Conservation (phyloP, 2,329 filamentous ascomycete species). For the Chrysosporium queenslandicum region DNA sequence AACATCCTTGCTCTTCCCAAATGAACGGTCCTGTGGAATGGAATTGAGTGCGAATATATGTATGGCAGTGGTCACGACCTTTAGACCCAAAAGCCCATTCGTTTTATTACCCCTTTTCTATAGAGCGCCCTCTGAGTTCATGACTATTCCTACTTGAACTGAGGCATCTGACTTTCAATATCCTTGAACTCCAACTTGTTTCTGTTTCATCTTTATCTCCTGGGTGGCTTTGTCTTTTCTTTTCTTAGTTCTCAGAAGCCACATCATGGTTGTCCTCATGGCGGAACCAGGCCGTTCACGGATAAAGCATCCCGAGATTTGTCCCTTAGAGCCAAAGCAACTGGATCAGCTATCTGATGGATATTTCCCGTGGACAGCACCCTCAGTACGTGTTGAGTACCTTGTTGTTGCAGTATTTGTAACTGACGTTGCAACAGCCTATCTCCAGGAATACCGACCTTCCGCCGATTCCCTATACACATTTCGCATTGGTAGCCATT, state of each 20-base stretch:
- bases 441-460: background rate
- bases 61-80: background rate
- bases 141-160: background rate
- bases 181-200: background rate
- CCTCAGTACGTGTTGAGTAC: background rate
- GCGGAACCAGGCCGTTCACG: background rate
- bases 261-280: slow-evolving; percentile 2
- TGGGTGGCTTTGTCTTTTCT: background rate
- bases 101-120: background rate
- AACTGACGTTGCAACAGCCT: slow-evolving; percentile 5
- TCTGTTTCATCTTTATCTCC: background rate
- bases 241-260: background rate
- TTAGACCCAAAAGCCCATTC: background rate
- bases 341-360: background rate
- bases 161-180: no score
- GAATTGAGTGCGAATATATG: background rate
- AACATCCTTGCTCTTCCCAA: slow-evolving; percentile 6
- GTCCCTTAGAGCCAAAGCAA: background rate
- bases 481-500: slow-evolving; percentile 16
- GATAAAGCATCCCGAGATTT: background rate
- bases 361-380: slow-evolving; percentile 1
- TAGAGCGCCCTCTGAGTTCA: background rate
- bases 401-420: background rate
- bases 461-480: slow-evolving; percentile 8
- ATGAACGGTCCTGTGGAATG: background rate